These are phyloP conservation scores for Plasmodium ovale DNA, from an alignment of 169 alveolate genomes.

Conservation along the genomic window DNA sequence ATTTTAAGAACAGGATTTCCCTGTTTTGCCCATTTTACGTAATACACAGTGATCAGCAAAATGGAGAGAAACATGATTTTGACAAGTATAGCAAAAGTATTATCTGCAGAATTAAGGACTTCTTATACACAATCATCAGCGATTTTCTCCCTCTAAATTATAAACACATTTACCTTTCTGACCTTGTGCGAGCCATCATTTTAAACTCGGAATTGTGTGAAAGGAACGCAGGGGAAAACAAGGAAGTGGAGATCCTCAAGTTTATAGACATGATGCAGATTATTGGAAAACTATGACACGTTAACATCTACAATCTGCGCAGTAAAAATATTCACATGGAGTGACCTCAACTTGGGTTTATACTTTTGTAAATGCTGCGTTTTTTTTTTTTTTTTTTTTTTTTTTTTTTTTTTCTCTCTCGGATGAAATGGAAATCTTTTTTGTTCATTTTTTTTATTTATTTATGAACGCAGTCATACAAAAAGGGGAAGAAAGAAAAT, in stretches of 20 bases:
- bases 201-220: slow-evolving; percentile 66
- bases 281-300: slow-evolving; percentile 23
- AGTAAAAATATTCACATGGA: too few species aligned
- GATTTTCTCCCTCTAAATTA: slow-evolving; percentile 58
- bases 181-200: slow-evolving; percentile 51
- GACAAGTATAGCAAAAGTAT: background rate
- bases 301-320: too few species aligned
- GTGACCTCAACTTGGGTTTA: too few species aligned
- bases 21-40: slow-evolving; percentile 61
- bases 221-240: background rate
- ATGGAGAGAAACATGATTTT: too few species aligned
- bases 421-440: too few species aligned
- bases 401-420: too few species aligned
- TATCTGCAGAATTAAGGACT: slow-evolving; percentile 8
- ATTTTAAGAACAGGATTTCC: slow-evolving; percentile 27
- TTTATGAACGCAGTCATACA: too few species aligned
- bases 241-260: slow-evolving; percentile 21
- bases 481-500: too few species aligned
- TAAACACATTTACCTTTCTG: slow-evolving; percentile 43
- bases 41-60: slow-evolving; percentile 5
- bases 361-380: too few species aligned
- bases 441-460: too few species aligned
- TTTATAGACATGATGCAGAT: slow-evolving; percentile 70
- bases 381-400: too few species aligned
- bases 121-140: slow-evolving; percentile 29